Conservation (phyloP, 1,139 yeast genomes). For the Candida tetrigidarum region DNA sequence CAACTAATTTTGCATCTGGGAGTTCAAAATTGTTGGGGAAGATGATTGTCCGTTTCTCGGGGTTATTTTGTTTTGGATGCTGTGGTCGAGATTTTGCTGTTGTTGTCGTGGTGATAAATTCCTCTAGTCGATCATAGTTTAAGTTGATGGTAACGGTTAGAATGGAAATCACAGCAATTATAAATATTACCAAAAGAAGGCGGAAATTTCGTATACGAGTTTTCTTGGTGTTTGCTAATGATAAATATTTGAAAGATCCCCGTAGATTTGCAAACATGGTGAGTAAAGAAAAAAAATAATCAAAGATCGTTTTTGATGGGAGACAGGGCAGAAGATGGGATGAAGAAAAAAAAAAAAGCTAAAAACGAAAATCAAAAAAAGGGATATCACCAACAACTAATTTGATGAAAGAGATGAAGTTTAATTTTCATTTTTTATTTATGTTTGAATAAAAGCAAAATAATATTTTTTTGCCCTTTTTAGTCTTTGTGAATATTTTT, state of each 20-base stretch:
- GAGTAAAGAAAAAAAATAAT: background rate
- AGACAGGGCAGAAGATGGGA: too few species aligned
- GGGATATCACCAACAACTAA: too few species aligned
- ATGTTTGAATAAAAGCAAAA: too few species aligned
- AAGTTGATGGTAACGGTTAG: background rate
- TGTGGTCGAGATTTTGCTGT: background rate
- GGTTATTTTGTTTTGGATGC: background rate
- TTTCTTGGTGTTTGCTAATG: background rate
- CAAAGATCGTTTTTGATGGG: too few species aligned
- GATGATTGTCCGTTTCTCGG: background rate
- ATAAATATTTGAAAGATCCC: background rate
- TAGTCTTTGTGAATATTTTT: too few species aligned
- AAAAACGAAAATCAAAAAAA: too few species aligned
- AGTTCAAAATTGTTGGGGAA: slow-evolving; percentile 2
- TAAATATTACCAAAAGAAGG: background rate
- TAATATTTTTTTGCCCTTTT: too few species aligned
- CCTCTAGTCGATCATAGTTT: slow-evolving; percentile 1
- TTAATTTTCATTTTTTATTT: too few species aligned
- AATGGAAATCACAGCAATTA: background rate
- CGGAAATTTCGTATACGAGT: background rate
- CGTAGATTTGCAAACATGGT: background rate
- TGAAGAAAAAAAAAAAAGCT: too few species aligned
- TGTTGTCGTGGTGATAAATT: background rate
- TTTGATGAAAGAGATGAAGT: too few species aligned
- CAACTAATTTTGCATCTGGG: background rate